phyloP scores from a whole-genome alignment of 371 early-diverging fungal species.

The Zychaea mexicana region DNA sequence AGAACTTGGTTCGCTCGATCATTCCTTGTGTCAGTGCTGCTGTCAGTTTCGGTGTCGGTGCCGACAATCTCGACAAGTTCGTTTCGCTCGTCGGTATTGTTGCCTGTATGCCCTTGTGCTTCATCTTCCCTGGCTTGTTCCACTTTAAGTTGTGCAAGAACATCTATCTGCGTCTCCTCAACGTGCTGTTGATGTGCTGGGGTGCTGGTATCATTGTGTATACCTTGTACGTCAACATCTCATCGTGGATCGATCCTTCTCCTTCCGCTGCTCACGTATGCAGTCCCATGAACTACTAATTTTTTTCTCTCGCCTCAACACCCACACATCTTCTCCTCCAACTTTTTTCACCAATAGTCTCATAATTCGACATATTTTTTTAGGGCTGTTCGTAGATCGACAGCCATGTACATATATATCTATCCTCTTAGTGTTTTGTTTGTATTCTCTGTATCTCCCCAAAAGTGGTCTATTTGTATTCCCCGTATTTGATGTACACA shows the following conservation, averaged over 20 bases:
- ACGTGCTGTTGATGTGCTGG: conserved; percentile 49
- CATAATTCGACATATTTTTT: neutral
- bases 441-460: neutral
- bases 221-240: conserved; percentile 42
- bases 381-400: conserved; percentile 19
- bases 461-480: neutral
- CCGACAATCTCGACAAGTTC: conserved; percentile 69
- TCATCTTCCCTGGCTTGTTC: conserved; percentile 79
- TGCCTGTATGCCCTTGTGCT: conserved; percentile 60
- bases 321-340: neutral
- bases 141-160: conserved; percentile 55
- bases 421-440: too few relatives aligned
- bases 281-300: conserved; percentile 9
- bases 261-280: conserved; percentile 13
- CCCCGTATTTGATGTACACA: neutral
- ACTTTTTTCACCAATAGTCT: too few relatives aligned
- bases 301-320: neutral
- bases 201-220: conserved; percentile 54
- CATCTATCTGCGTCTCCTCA: conserved; percentile 28
- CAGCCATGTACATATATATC: conserved; percentile 6
- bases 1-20: conserved; percentile 60
- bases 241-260: conserved; percentile 28
- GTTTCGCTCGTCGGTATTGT: conserved; percentile 63
- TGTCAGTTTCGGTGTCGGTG: conserved; percentile 60
- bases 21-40: conserved; percentile 56